Conservation (phyloP, 768 basidiomycete genomes). For the Kwoniella bestiolae region DNA sequence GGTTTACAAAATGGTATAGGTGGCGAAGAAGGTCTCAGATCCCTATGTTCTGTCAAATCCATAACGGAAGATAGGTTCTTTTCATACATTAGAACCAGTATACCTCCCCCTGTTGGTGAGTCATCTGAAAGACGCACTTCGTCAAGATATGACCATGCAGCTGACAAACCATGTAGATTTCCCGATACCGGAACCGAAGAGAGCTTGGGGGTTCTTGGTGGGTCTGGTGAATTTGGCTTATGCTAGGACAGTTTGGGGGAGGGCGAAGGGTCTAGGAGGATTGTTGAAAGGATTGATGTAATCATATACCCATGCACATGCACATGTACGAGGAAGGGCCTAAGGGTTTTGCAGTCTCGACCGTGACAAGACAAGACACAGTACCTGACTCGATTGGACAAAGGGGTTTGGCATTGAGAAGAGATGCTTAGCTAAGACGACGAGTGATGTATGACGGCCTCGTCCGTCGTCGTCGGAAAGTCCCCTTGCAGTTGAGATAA, state of each 20-base stretch:
- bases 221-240: constrained; percentile 49
- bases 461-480: no score
- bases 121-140: constrained; percentile 2
- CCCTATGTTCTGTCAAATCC: constrained; percentile 85
- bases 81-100: constrained; percentile 76
- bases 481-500: no score
- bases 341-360: no score
- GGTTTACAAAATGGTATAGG: constrained; percentile 64
- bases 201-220: constrained; percentile 47
- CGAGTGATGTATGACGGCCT: no score
- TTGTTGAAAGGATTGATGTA: constrained; percentile 24
- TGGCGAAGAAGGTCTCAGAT: constrained; percentile 89
- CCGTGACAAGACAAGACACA: no score
- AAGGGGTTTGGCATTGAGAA: no score
- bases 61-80: constrained; percentile 87
- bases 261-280: constrained; percentile 28
- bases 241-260: constrained; percentile 24
- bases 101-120: constrained; percentile 74
- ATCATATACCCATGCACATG: neutral
- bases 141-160: neutral
- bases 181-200: constrained; percentile 37
- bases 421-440: no score
- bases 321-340: no score
- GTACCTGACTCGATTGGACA: no score
- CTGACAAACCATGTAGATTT: constrained; percentile 33